A percentile compares a stretch with the other conserved stretches of the same genome.
Evolutionary conservation across 768 basidiomycete species (phyloP).

Genomic region (Crassisporium funariophilum): DNA sequence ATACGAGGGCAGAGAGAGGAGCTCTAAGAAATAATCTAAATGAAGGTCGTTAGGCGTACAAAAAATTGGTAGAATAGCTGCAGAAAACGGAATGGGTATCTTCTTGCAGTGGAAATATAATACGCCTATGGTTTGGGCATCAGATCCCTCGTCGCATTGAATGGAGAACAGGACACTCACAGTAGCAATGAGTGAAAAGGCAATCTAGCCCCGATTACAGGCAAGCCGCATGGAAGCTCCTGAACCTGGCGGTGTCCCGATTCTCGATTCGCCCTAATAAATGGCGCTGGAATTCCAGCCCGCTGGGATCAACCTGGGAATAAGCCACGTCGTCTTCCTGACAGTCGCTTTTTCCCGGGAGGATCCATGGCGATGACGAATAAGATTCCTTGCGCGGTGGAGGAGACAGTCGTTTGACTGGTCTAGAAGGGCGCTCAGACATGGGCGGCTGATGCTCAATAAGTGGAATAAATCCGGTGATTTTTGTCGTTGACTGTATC

Average conservation of each 20-base stretch:
- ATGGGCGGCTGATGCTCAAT: slow-evolving; percentile 26
- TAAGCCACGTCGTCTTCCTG: slow-evolving; percentile 35
- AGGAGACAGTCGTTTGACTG: slow-evolving; percentile 30
- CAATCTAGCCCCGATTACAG: slow-evolving; percentile 9
- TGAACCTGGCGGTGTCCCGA: slow-evolving; percentile 33
- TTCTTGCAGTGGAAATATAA: neutral
- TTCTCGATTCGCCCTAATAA: slow-evolving; percentile 44
- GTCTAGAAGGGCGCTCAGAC: slow-evolving; percentile 15
- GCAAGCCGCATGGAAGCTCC: slow-evolving; percentile 25
- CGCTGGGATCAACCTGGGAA: slow-evolving; percentile 33
- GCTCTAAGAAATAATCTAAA: too few species aligned
- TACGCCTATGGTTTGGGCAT: neutral
- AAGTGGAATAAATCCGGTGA: slow-evolving; percentile 38
- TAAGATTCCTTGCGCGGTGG: slow-evolving; percentile 37
- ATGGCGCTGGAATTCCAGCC: slow-evolving; percentile 42
- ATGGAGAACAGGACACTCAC: neutral
- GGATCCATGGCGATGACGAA: slow-evolving; percentile 39
- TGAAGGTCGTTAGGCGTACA: too few species aligned
- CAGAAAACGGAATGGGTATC: too few species aligned
- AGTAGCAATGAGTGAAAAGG: neutral
- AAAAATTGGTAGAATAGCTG: too few species aligned
- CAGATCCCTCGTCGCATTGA: neutral
- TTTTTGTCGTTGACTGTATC: slow-evolving; percentile 30
- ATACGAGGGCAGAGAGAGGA: too few species aligned
- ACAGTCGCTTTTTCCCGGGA: slow-evolving; percentile 33